Evolutionary conservation across 208 protist species (phyloP), one percentile per base, ranked within the genome.

Genomic region (Angomonas deanei): DNA sequence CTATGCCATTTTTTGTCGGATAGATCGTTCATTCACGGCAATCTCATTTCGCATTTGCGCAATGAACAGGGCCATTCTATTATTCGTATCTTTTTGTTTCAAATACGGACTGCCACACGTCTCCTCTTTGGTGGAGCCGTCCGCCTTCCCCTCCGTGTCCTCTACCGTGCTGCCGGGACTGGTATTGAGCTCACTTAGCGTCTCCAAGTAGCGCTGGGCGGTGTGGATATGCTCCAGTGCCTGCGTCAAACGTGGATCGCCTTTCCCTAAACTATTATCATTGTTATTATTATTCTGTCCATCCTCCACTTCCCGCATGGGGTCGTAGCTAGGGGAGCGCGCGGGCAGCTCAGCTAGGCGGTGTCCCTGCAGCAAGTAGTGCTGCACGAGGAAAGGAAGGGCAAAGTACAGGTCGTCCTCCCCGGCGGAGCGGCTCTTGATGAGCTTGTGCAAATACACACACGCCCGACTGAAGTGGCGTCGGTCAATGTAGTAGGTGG

Each of bases 391-490:
- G 34, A 88, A 80, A 2, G 87, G 84, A 0, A 89, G 50, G 2
- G 82, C 87, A 19, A 89, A 74, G 11, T 88, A 61, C 1, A 78
- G 48, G 39, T 91, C 86, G n/a, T 86, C 77, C 0, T 34, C 60
- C 1, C 66, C 64, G 23, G 73, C 75, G 11, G 72, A 66, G 11
- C 72, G 65, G 33, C 72, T 77, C 24, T 67, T 54, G 8, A 72
- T 50, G n/a, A 93, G 72, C 70, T 86, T 86, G 50, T 81, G 72
- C 32, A 93, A 54, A 54, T 86, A 93, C 19, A 83, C 69, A 26
- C 82, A 79, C 30, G 81, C 86, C 2, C 79, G 70, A 10, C 74
- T 68, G 23, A 84, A 69, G 64, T 76, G 68, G 24, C 58, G 66
- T 31, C 38, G 49, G 24, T 57, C 62, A 17, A 93, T 71, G 73